Evolutionary conservation across 148 eudicot genomes (phyloP).

Genomic region (Fallopia convolvulus): DNA sequence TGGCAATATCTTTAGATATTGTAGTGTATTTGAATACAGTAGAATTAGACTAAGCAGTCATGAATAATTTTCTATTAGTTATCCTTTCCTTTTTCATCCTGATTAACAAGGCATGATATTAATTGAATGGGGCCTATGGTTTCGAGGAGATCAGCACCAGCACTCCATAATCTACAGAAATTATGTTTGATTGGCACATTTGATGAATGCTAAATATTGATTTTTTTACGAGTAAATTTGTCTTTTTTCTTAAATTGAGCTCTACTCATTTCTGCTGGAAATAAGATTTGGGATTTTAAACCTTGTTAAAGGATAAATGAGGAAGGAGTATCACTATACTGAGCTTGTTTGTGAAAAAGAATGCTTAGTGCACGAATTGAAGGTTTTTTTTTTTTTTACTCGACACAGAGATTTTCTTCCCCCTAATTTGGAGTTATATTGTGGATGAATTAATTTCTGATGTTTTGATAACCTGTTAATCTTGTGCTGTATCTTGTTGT

Average conservation of each 20-base stretch:
- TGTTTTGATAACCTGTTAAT: background rate
- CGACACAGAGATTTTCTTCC: background rate
- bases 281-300: background rate
- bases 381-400: background rate
- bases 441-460: background rate
- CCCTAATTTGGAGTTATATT: background rate
- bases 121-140: too few relatives aligned
- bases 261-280: background rate
- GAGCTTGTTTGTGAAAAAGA: too few relatives aligned
- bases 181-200: background rate
- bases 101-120: too few relatives aligned
- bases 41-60: too few relatives aligned
- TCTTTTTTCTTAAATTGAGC: background rate
- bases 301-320: background rate
- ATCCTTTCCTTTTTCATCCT: too few relatives aligned
- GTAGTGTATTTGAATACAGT: too few relatives aligned
- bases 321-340: too few relatives aligned
- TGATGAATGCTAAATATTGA: background rate
- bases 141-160: too few relatives aligned
- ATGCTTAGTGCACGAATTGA: too few relatives aligned
- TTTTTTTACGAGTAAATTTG: background rate
- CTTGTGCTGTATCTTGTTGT: background rate
- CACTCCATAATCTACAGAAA: background rate
- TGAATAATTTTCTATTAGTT: too few relatives aligned
- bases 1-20: too few relatives aligned